Evolutionary conservation across 2,329 filamentous ascomycete species (phyloP), one percentile per base, ranked within the genome.

Genomic region (Dothideomycetidae sp.): DNA sequence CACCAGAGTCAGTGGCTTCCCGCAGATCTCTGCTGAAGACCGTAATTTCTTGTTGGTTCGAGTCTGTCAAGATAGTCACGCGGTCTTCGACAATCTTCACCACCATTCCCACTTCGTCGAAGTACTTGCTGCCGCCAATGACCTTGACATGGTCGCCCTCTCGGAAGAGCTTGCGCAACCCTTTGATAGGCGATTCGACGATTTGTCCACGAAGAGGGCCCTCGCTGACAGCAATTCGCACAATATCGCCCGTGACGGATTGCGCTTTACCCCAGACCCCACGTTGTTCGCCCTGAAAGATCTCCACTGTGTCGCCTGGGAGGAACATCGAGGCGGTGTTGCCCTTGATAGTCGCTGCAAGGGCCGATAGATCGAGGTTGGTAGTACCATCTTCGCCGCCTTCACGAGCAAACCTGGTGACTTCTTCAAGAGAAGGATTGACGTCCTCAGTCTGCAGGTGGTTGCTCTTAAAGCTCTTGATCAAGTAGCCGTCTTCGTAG

Each of bases 91-190:
- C 79, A 47, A 94, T 90, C 56, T 84, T 83, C 46, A 96, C 85
- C 36, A 98, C 86, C 73, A 94, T 93, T 59, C 90, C 90, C 31
- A 96, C 81, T 61, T 98, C 90, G 50, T 94, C 90, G 39, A 82
- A 76, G 57, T 86, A 96, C 50, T 84, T 81, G 62, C 86, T 93
- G 28, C 86, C 88, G 39, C 90, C 88, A 54, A 94, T 93, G 48
- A 98, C 90, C 64, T 96, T 96, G 64, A 98, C 90, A 54, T 98
- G 90, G 52, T 98, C 90, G 66, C 90, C 90, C 44, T 86, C 72
- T 46, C 73, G 76, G 70, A 98, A 98, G 18, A 83, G 74, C 61
- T 98, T 98, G 41, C 90, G 81, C 16, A 98, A 68, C 31, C 83
- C 82, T 60, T 90, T 92, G 44, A 85, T 80, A 1, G 90, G 90